Evolutionary conservation across 768 basidiomycete species (phyloP).

Genomic region (Suillus hirtellus): DNA sequence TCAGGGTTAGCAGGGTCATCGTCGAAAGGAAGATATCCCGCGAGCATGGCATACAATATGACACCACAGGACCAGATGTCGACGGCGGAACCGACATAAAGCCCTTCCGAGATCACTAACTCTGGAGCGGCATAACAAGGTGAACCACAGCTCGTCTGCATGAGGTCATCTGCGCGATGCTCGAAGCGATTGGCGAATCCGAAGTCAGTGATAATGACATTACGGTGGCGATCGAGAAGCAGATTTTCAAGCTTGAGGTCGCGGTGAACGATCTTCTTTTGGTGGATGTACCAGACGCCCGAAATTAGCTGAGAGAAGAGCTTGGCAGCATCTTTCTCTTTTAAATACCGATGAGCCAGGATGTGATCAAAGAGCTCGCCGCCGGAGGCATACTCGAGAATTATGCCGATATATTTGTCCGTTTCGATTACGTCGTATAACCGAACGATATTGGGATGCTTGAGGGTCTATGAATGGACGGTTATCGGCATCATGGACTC

Average conservation of each 20-base stretch:
- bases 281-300: conserved; percentile 98
- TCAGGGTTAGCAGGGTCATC: conserved; percentile 99
- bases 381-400: conserved; percentile 96
- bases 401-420: conserved; percentile 99
- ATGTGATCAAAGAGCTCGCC: conserved; percentile 99
- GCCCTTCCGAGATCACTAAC: conserved; percentile 94
- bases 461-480: conserved; percentile 64
- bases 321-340: conserved; percentile 91
- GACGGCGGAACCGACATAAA: conserved; percentile 96
- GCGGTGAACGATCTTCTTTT: conserved; percentile 98
- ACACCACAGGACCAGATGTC: conserved; percentile 98
- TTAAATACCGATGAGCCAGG: conserved; percentile 93
- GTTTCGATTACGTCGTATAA: conserved; percentile 99
- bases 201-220: conserved; percentile 99
- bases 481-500: conserved; percentile 7
- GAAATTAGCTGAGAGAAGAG: conserved; percentile 98
- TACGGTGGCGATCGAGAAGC: conserved; percentile 93
- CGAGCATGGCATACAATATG: conserved; percentile 95
- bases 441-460: conserved; percentile 97
- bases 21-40: conserved; percentile 97
- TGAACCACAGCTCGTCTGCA: conserved; percentile 97
- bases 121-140: conserved; percentile 99
- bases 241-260: conserved; percentile 99
- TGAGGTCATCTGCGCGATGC: conserved; percentile 88
- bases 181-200: conserved; percentile 99